Conservation (phyloP, 805 yeast species). For the Ogataea siamensis region DNA sequence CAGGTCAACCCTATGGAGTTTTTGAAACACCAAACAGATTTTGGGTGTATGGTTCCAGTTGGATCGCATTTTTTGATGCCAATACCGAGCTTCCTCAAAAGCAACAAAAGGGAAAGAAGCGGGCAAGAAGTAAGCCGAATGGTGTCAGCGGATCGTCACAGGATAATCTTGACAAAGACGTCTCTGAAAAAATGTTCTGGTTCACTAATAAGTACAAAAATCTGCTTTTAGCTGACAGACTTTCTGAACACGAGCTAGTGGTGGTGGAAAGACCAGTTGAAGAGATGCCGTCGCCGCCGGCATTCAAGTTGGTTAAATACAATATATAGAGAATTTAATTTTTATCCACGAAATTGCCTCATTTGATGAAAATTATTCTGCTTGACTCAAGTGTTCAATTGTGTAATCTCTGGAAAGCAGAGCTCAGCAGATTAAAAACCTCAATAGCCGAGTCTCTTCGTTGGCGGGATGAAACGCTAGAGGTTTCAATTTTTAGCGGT, state of each 20-base stretch:
- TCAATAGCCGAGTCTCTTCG: neutral
- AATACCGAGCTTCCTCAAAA: constrained; percentile 42
- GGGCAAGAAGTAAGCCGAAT: constrained; percentile 30
- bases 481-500: constrained; percentile 1
- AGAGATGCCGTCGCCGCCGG: constrained; percentile 54
- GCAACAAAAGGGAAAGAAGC: constrained; percentile 27
- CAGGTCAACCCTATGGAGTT: constrained; percentile 72
- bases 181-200: constrained; percentile 57
- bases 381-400: neutral
- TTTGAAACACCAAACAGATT: constrained; percentile 47
- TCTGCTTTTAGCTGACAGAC: constrained; percentile 55
- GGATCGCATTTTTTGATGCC: constrained; percentile 77
- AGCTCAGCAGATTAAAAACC: constrained; percentile 2
- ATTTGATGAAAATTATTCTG: constrained; percentile 32
- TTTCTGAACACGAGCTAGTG: constrained; percentile 55
- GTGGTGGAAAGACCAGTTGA: constrained; percentile 75
- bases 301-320: constrained; percentile 61
- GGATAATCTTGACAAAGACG: constrained; percentile 8
- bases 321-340: constrained; percentile 30
- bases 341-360: constrained; percentile 27
- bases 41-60: constrained; percentile 87
- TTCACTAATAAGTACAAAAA: constrained; percentile 74
- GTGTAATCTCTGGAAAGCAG: constrained; percentile 10
- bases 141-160: constrained; percentile 32
- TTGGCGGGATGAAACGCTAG: constrained; percentile 1